Evolutionary conservation across 495 filamentous ascomycete genomes (phyloP).

Genomic region (Podospora didyma): DNA sequence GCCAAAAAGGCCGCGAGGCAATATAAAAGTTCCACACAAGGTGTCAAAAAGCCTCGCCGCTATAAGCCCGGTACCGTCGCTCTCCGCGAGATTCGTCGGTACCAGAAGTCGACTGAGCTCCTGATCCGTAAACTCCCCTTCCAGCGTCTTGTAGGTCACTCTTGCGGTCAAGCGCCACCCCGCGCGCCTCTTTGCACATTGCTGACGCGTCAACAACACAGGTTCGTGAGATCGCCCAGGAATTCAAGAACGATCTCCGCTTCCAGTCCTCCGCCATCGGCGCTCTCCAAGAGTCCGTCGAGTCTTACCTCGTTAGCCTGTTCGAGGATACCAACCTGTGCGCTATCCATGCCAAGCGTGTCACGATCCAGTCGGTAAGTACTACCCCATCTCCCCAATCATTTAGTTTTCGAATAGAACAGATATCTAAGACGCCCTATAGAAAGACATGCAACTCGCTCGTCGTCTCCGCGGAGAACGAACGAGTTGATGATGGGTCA

Average conservation of each 20-base stretch:
- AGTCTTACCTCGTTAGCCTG: slow-evolving; percentile 99
- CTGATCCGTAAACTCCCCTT: slow-evolving; percentile 99
- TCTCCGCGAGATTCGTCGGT: slow-evolving; percentile 99
- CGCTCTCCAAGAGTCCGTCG: slow-evolving; percentile 99
- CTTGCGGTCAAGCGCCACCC: slow-evolving; percentile 7
- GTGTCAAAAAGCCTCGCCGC: slow-evolving; percentile 99
- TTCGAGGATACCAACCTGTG: slow-evolving; percentile 99
- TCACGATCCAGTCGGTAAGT: slow-evolving; percentile 73
- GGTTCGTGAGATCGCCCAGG: slow-evolving; percentile 98
- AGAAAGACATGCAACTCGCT: slow-evolving; percentile 95
- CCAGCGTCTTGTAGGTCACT: slow-evolving; percentile 79
- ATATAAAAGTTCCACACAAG: slow-evolving; percentile 54
- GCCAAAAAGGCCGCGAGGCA: slow-evolving; percentile 52
- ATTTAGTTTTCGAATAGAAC: too few relatives aligned
- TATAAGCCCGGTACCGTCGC: slow-evolving; percentile 99
- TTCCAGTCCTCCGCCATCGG: slow-evolving; percentile 99
- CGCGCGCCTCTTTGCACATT: not conserved
- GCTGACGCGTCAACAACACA: slow-evolving; percentile 35
- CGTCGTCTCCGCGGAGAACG: slow-evolving; percentile 96
- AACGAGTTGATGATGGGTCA: too few relatives aligned
- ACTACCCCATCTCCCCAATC: not conserved
- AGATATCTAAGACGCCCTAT: slow-evolving; percentile 37
- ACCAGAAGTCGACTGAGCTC: slow-evolving; percentile 99
- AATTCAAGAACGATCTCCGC: slow-evolving; percentile 99
- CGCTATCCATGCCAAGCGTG: slow-evolving; percentile 99